These are phyloP conservation scores for Amanita polypyramis DNA, from an alignment of 768 basidiomycete genomes.

Conservation along the genomic window DNA sequence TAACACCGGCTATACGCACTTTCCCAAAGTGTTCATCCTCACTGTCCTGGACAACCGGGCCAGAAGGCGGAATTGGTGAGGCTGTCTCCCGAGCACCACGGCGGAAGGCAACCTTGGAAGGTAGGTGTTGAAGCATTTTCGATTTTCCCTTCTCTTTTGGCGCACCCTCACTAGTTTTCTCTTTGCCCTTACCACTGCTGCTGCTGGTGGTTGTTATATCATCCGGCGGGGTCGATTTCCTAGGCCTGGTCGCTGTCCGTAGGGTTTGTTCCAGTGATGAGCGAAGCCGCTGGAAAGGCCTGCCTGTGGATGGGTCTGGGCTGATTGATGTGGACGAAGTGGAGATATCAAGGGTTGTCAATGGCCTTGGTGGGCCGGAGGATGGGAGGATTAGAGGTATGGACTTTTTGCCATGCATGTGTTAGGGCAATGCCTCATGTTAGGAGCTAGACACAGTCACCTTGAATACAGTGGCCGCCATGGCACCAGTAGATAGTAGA, in stretches of 20 bases:
- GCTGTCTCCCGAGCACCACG: slow-evolving; percentile 28
- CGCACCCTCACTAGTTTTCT: slow-evolving; percentile 28
- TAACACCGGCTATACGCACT: slow-evolving; percentile 40
- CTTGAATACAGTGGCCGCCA: slow-evolving; percentile 36
- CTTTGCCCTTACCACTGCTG: slow-evolving; percentile 29
- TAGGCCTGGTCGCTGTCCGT: slow-evolving; percentile 52
- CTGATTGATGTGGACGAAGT: slow-evolving; percentile 17
- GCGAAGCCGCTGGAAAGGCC: slow-evolving; percentile 53
- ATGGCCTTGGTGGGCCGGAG: slow-evolving; percentile 28
- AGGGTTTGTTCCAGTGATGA: slow-evolving; percentile 60
- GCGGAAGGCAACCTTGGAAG: slow-evolving; percentile 44
- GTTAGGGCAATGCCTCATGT: slow-evolving; percentile 34
- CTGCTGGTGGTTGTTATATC: slow-evolving; percentile 34
- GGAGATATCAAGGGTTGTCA: slow-evolving; percentile 22
- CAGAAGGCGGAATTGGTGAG: slow-evolving; percentile 29
- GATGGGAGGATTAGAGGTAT: slow-evolving; percentile 28
- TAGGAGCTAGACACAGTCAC: slow-evolving; percentile 31
- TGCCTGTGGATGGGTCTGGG: slow-evolving; percentile 30
- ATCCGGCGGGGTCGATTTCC: slow-evolving; percentile 29
- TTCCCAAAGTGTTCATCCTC: slow-evolving; percentile 23
- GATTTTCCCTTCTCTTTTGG: slow-evolving; percentile 29
- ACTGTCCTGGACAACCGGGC: slow-evolving; percentile 10
- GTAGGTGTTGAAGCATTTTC: slow-evolving; percentile 35
- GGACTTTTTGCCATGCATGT: slow-evolving; percentile 20
- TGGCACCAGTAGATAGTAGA: slow-evolving; percentile 13